Conservation (phyloP, 176 grass and related monocot genomes). For the Melocanna baccifera region DNA sequence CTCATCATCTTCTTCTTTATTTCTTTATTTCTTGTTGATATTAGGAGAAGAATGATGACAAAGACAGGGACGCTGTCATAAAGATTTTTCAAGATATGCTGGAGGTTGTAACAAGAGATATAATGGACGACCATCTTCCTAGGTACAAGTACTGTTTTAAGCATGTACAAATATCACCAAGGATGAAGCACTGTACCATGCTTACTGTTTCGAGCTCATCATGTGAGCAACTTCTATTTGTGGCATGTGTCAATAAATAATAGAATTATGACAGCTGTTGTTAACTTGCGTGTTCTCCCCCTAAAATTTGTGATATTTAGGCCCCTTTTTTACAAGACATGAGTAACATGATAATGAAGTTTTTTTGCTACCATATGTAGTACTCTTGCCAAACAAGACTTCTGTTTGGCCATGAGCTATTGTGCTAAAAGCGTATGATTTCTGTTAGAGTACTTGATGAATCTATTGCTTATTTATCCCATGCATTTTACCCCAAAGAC, state of each 20-base stretch:
- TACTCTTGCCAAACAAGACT: neutral
- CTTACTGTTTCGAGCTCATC: slow-evolving; percentile 18
- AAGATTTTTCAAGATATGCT: slow-evolving; percentile 95
- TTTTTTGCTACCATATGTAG: neutral
- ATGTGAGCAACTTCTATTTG: neutral
- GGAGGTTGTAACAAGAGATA: slow-evolving; percentile 90
- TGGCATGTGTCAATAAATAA: neutral
- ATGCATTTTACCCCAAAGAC: neutral
- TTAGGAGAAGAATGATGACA: slow-evolving; percentile 60
- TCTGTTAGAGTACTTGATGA: neutral
- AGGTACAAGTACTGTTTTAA: slow-evolving; percentile 53
- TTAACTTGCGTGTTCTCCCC: neutral
- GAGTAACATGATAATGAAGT: neutral
- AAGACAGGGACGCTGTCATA: slow-evolving; percentile 61
- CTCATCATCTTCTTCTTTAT: neutral
- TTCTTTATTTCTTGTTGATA: slow-evolving; percentile 9
- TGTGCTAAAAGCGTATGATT: neutral
- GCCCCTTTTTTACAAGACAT: neutral
- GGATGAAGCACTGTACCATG: slow-evolving; percentile 22
- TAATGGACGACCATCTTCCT: slow-evolving; percentile 78
- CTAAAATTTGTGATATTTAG: neutral
- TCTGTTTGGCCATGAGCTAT: neutral
- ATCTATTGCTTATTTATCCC: neutral
- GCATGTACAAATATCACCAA: slow-evolving; percentile 23
- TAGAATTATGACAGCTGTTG: neutral